Base-by-base conservation (phyloP, 352 stramenopile genomes). In the Phytopythium litorale region DNA sequence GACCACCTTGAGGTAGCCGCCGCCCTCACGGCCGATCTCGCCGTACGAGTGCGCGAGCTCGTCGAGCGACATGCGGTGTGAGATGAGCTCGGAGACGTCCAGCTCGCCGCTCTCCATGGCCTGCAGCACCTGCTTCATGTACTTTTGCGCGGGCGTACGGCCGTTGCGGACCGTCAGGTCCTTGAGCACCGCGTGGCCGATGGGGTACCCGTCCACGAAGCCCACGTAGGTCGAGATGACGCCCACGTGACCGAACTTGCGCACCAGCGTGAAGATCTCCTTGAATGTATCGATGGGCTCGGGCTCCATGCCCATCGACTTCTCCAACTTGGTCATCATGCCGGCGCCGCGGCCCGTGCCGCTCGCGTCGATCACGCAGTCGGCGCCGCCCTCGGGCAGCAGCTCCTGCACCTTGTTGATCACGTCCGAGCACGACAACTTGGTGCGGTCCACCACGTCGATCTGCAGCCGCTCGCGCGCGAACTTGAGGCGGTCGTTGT, bases 101-200 rank as follows among this genome's bases (percentile, higher is more conserved):
- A 89, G 53, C 56, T 87, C 71, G 15, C 74, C 76, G 35, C 71
- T 79, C 2, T 81, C 76, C 38, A 89, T 83, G 13, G 78, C 78
- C 54, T 76, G 62, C 28, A 86, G 74, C 1, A 86, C 78, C 54
- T 84, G 52, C 18, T 75, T 75, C 54, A 81, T 84, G 58, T 86
- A 87, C 53, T 84, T 79, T 55, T 87, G 79, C 40, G 77, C 73
- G 1, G 78, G 76, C 12, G 65, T 74, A 33, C 76, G 75, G 13
- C 79, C 79, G 50, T 72, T 71, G 49, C 78, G 67, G 56, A 89
- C 64, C 48, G 71, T 87, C 60, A 89, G 58, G 52, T 78, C 61
- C 67, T 89, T 89, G 71, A 84, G 81, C 49, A 81, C 77, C 13
- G 86, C 62, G 56, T 85, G 75, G 30, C 79, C 79, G 35, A 89